A percentile compares a stretch with the other conserved stretches of the same genome.
phyloP scores from a whole-genome alignment of 2,329 filamentous ascomycete genomes.

The Canariomyces notabilis region DNA sequence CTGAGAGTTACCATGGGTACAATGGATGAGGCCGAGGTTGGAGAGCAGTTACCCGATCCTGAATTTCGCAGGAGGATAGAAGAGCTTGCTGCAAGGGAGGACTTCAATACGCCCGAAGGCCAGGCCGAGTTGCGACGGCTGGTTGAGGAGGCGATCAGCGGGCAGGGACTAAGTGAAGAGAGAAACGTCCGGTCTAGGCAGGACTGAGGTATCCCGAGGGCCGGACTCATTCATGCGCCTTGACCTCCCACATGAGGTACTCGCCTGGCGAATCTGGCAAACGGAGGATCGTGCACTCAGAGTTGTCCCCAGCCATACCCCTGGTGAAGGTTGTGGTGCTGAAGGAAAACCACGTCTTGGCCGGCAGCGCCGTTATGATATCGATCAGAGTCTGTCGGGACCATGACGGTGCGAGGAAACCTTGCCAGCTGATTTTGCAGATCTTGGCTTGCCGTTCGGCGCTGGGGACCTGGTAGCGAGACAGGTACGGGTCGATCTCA shows the following conservation, averaged over 20 bases:
- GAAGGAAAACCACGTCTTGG: constrained; percentile 51
- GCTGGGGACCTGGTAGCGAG: constrained; percentile 58
- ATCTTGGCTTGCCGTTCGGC: constrained; percentile 31
- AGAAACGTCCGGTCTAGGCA: constrained; percentile 60
- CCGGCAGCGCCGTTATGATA: constrained; percentile 39
- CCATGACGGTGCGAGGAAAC: constrained; percentile 53
- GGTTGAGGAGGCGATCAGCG: constrained; percentile 73
- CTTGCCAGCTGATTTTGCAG: constrained; percentile 54
- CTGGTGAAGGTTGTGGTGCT: constrained; percentile 48
- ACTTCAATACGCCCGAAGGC: constrained; percentile 75
- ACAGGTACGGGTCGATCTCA: constrained; percentile 62
- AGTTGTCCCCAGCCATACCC: constrained; percentile 38
- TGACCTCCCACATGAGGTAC: constrained; percentile 58
- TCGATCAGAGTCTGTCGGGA: constrained; percentile 44
- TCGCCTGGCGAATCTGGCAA: constrained; percentile 45
- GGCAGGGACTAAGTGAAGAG: constrained; percentile 57
- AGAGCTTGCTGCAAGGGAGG: constrained; percentile 74
- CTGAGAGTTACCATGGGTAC: constrained; percentile 73
- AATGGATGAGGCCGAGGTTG: constrained; percentile 58
- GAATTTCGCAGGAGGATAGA: constrained; percentile 85
- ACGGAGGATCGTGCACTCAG: constrained; percentile 51
- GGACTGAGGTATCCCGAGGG: constrained; percentile 37
- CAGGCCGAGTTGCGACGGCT: constrained; percentile 74
- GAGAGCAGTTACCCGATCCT: constrained; percentile 63
- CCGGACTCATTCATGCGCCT: constrained; percentile 36